phyloP scores from a whole-genome alignment of 1,284 basidiomycete genomes.

The Pholiota adiposa region DNA sequence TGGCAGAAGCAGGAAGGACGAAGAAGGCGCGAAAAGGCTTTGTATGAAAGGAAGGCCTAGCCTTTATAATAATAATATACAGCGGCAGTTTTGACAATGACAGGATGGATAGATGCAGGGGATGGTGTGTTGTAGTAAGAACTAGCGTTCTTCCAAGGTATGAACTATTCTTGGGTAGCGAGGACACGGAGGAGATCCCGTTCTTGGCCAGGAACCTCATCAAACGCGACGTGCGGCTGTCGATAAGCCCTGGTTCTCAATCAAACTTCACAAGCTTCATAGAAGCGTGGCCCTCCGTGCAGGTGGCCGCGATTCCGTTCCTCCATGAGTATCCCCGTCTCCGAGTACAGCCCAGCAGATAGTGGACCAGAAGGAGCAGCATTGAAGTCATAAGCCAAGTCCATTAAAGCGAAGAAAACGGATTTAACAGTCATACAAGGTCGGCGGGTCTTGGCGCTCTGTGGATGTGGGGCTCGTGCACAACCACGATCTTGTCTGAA shows the following conservation, averaged over 20 bases:
- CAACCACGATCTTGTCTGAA: not conserved
- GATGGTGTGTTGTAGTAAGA: not conserved
- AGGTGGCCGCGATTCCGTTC: not conserved
- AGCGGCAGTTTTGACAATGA: not conserved
- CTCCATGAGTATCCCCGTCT: not conserved
- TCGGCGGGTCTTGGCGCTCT: not conserved
- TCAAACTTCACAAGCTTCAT: slow-evolving; percentile 5
- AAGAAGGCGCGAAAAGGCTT: slow-evolving; percentile 9
- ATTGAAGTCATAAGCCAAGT: not conserved
- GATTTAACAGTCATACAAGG: not conserved
- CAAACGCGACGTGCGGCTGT: slow-evolving; percentile 2
- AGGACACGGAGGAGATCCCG: slow-evolving; percentile 3
- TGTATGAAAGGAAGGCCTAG: slow-evolving; percentile 1
- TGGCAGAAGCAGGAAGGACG: not conserved
- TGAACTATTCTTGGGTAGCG: slow-evolving; percentile 5
- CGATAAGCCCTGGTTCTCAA: slow-evolving; percentile 1
- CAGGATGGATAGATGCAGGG: slow-evolving; percentile 1
- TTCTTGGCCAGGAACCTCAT: slow-evolving; percentile 8
- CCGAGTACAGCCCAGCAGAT: not conserved
- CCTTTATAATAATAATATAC: slow-evolving; percentile 6
- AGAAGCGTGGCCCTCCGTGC: not conserved
- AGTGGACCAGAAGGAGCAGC: not conserved
- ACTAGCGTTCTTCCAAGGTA: not conserved
- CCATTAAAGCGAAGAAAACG: not conserved
- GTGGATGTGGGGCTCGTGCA: not conserved